Evolutionary conservation across 108 stramenopile species (phyloP).

Genomic region (Stephanodiscus minutulus): DNA sequence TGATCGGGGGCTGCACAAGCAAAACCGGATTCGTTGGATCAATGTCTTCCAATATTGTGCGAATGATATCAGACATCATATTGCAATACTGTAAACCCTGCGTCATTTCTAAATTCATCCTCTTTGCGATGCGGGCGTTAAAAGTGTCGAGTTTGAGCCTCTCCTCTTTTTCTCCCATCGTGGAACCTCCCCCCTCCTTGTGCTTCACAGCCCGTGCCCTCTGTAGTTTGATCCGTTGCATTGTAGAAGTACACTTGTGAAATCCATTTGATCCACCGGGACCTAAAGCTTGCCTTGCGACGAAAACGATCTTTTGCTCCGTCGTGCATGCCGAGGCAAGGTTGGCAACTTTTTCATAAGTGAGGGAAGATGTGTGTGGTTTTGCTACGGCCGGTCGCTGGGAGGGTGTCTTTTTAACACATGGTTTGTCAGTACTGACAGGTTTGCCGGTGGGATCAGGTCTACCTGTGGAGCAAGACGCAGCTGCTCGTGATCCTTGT

Average conservation of each 20-base stretch:
- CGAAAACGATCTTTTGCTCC: constrained; percentile 59
- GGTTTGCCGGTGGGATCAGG: background rate
- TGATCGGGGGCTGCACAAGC: constrained; percentile 16
- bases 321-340: constrained; percentile 51
- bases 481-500: background rate
- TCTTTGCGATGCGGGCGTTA: constrained; percentile 74
- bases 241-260: constrained; percentile 61
- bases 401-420: constrained; percentile 4
- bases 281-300: constrained; percentile 66
- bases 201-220: constrained; percentile 67
- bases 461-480: constrained; percentile 12
- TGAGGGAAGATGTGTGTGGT: constrained; percentile 19
- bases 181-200: constrained; percentile 16
- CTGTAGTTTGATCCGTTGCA: constrained; percentile 76
- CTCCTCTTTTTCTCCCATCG: constrained; percentile 42
- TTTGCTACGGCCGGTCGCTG: background rate
- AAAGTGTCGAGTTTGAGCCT: constrained; percentile 58
- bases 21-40: constrained; percentile 51
- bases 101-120: constrained; percentile 66
- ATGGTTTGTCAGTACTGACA: constrained; percentile 2
- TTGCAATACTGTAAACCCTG: constrained; percentile 65
- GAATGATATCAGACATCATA: constrained; percentile 57
- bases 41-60: constrained; percentile 59
- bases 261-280: constrained; percentile 77
- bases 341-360: constrained; percentile 32